Base-by-base conservation (phyloP, 495 filamentous ascomycete genomes). In the Podospora didyma region DNA sequence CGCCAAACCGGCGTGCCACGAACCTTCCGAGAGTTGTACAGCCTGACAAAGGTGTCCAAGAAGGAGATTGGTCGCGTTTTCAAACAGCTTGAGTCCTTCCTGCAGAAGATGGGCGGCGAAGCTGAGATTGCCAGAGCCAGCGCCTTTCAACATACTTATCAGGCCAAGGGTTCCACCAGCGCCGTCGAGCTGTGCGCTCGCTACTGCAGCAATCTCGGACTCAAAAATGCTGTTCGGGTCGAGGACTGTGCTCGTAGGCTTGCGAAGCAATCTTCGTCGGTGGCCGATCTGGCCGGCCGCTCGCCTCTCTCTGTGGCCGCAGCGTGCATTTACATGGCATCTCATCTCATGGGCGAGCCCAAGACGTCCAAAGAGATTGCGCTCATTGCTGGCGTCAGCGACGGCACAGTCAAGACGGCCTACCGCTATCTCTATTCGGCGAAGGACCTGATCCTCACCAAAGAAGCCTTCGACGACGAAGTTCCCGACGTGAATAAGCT, bases 61-160 rank as follows among this genome's bases (percentile, higher is more conserved):
- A 96, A 96, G 75, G 95, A 97, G 67, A 97, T 97, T 61, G 95
- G 95, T 20, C 79, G 93, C 46, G 91, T 93, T 34, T 98, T 97
- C 80, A 98, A 98, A 75, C 76, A 80, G 54, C 73, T 97, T 34
- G 91, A 97, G 76, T 86, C 89, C 69, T 96, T 96, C 75, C 85
- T 96, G 65, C 75, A 80, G 62, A 78, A 73, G 62, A 70, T 73
- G 63, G 71, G 71, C 28, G 77, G 75, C 35, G 71, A 72, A 26
- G 62, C 60, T 10, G 59, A 69, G 56, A 52, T 69, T 49, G 64
- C 64, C 53, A 66, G 69, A 58, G 62, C 62, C 35, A 65, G 57
- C 54, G 48, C 50, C 44, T 64, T 69, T 58, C 68, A 66, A 58
- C 82, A 86, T 48, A 76, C 74, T 17, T 95, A 91, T 76, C 82